Evolutionary conservation across 768 basidiomycete genomes (phyloP).

Genomic region (Strobilomyces dryophilus): DNA sequence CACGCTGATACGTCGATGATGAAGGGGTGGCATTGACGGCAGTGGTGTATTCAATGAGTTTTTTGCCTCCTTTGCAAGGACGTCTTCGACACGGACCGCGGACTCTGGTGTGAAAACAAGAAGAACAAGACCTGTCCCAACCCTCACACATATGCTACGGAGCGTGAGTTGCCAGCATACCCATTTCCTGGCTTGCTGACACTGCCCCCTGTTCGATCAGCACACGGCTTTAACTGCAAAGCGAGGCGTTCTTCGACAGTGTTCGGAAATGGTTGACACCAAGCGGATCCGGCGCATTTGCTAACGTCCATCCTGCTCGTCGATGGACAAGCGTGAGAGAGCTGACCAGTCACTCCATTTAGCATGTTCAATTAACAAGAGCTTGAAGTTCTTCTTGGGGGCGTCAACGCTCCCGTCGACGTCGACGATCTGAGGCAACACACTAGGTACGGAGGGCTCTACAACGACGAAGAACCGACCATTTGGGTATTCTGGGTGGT

Average conservation of each 20-base stretch:
- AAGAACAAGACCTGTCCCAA: slow-evolving; percentile 96
- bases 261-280: slow-evolving; percentile 87
- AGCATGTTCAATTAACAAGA: slow-evolving; percentile 99
- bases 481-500: slow-evolving; percentile 84
- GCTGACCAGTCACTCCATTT: slow-evolving; percentile 10
- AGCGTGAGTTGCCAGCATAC: slow-evolving; percentile 46
- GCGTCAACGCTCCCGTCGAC: slow-evolving; percentile 81
- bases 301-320: neutral
- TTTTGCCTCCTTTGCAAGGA: slow-evolving; percentile 90
- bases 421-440: slow-evolving; percentile 73
- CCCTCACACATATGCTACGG: slow-evolving; percentile 86
- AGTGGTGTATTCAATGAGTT: slow-evolving; percentile 99
- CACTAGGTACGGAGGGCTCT: slow-evolving; percentile 81
- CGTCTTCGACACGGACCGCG: slow-evolving; percentile 91
- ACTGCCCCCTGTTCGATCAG: slow-evolving; percentile 36
- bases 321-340: neutral
- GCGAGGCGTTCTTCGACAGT: slow-evolving; percentile 82
- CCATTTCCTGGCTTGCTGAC: neutral
- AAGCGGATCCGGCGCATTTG: slow-evolving; percentile 71
- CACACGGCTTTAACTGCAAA: slow-evolving; percentile 86
- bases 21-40: slow-evolving; percentile 87
- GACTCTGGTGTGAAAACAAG: slow-evolving; percentile 87
- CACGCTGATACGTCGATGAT: slow-evolving; percentile 1
- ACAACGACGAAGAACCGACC: slow-evolving; percentile 64
- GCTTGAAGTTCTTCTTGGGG: slow-evolving; percentile 86